Evolutionary conservation across 2,329 filamentous ascomycete genomes (phyloP), one percentile per base, ranked within the genome.

Genomic region (Xylaria sp.): DNA sequence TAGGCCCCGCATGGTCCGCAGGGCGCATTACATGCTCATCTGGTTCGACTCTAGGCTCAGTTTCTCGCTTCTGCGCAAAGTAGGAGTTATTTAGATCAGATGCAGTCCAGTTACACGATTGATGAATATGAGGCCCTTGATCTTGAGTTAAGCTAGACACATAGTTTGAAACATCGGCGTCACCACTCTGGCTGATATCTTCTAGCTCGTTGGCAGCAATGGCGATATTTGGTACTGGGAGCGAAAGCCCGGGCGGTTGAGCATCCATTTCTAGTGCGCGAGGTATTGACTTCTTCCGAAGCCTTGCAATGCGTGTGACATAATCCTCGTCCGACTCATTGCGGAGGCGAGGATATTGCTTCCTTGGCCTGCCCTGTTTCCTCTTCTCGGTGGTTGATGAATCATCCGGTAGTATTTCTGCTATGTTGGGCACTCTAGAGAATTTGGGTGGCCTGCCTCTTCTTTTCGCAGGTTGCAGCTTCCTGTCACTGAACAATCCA

Each of bases 381-480:
- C 47, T 62, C 33, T 62, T 58, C 27, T 13, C 48, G 9, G 23
- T 44, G 4, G 7, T 7, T n/a, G 48, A 21, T 10, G 27, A n/a
- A 8, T 7, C 11, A 21, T 44, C 21, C 4, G 25, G 35, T n/a
- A 31, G 13, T 13, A 11, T 17, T 15, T 38, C 23, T 46, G 21
- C 11, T 9, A 43, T 38, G 8, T 37, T 29, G 4, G 17, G 13
- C 7, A 25, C 23, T 19, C 13, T 43, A 43, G 40, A 19, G 7
- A 33, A 5, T 53, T 52, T 53, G 17, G 48, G 51, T 8, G 48
- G 43, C 17, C 63, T 60, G 37, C 52, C 60, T 51, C 53, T 61
- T 43, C 51, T 63, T 37, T 54, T 66, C 27, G 7, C 7, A 38
- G 17, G 37, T 7, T 29, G 63, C 27, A 13, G 11, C 15, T 8